Evolutionary conservation across 768 basidiomycete species (phyloP), one percentile per base, ranked within the genome.

Genomic region (Sporobolomyces roseus): DNA sequence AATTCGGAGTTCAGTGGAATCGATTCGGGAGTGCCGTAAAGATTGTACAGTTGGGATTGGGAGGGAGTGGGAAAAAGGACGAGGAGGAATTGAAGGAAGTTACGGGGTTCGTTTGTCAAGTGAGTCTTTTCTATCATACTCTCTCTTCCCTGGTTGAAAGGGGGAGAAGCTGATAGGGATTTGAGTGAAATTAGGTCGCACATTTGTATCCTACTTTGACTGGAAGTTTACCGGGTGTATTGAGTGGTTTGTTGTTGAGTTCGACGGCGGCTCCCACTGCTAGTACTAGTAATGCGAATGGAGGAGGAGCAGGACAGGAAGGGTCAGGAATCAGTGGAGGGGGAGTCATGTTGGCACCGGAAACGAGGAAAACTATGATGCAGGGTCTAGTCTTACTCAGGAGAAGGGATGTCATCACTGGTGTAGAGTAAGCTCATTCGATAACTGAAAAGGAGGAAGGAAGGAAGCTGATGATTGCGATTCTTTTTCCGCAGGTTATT

Each of bases 1-100:
- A 99, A 75, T 99, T 98, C 74, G 77, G 93, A 21, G 91, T 91
- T 72, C 94, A 99, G 83, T 96, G 92, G 88, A 90, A 90, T 68
- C 91, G 94, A 78, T 98, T 93, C 80, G 85, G 89, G 74, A 89
- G 87, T 72, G 87, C 89, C 63, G 85, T 90, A 38, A 85, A 91
- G 75, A 89, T 99, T 70, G 62, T 77, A 29, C 71, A 73, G 70
- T 55, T 74, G 35, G 76, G 76, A 4, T 50, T 73, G 17, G 71
- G 71, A 2, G 72, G 43, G 59, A 74, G 45, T 61, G 61, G 25
- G 62, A 74, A 66, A 65, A 63, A 25, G 23, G 92, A 93, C 75
- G 89, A 93, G 75, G 88, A 88, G 0, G 82, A 87, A 38, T 86
- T 90, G 72, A 75, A 81, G 66, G 92, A 97, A 75, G 84, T 98